phyloP scores from a whole-genome alignment of 257 asterid genomes.

The Paulownia fortunei region DNA sequence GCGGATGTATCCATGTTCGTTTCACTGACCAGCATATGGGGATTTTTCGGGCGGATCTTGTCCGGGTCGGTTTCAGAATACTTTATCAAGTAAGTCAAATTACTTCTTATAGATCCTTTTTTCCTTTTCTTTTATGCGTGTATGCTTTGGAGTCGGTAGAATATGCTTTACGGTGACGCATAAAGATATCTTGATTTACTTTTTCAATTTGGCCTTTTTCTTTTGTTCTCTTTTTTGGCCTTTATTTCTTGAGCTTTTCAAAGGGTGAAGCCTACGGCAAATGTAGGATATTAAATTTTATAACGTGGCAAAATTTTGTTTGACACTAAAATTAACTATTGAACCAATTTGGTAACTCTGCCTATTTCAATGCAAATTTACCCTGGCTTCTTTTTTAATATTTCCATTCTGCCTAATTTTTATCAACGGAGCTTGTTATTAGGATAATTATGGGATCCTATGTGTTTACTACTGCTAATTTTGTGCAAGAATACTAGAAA shows the following conservation, averaged over 20 bases:
- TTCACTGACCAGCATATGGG: slow-evolving; percentile 93
- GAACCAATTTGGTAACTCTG: background rate
- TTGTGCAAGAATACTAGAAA: too few relatives aligned
- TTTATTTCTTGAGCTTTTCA: background rate
- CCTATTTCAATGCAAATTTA: too few relatives aligned
- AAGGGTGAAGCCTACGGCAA: background rate
- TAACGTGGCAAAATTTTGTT: background rate
- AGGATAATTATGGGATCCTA: too few relatives aligned
- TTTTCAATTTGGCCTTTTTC: slow-evolving; percentile 6
- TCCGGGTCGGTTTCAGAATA: slow-evolving; percentile 90
- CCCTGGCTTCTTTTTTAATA: too few relatives aligned
- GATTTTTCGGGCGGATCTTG: slow-evolving; percentile 87
- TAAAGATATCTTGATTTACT: background rate
- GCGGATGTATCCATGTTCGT: slow-evolving; percentile 90
- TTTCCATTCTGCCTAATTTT: too few relatives aligned
- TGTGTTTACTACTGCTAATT: too few relatives aligned
- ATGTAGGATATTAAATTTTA: background rate
- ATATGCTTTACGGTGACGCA: slow-evolving; percentile 9
- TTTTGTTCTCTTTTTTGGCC: too few relatives aligned
- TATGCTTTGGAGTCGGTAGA: slow-evolving; percentile 6
- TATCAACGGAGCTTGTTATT: too few relatives aligned
- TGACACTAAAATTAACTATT: background rate
- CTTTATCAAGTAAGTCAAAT: slow-evolving; percentile 75
- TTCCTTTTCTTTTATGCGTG: too few relatives aligned
- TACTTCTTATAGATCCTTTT: too few relatives aligned